A percentile compares a stretch with the other conserved stretches of the same genome.
These are phyloP conservation scores for Aspergillus olivimuriae DNA, from an alignment of 495 filamentous ascomycete species.

Conservation along the genomic window DNA sequence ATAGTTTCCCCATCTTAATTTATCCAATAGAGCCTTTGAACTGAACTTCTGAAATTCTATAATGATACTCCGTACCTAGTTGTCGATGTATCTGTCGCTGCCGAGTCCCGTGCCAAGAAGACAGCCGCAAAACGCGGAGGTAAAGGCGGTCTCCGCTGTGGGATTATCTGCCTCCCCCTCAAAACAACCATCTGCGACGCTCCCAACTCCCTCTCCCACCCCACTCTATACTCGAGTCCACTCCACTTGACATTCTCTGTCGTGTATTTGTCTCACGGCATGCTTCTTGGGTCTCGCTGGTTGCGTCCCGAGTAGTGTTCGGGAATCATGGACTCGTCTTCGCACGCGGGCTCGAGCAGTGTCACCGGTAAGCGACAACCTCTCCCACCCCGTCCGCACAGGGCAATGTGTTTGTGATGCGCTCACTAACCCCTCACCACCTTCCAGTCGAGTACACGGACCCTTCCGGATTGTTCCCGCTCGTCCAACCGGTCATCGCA, in stretches of 20 bases:
- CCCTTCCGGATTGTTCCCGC: slow-evolving; percentile 75
- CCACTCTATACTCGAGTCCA: neutral
- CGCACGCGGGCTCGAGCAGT: slow-evolving; percentile 41
- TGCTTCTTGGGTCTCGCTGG: slow-evolving; percentile 23
- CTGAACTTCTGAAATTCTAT: neutral
- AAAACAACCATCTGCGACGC: neutral
- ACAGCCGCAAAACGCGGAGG: slow-evolving; percentile 4
- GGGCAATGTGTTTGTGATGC: neutral
- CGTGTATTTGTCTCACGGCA: slow-evolving; percentile 17
- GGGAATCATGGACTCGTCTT: slow-evolving; percentile 43
- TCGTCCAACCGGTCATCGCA: slow-evolving; percentile 69
- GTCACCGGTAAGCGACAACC: slow-evolving; percentile 37
- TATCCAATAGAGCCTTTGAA: slow-evolving; percentile 1
- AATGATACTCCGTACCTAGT: neutral
- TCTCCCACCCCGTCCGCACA: neutral
- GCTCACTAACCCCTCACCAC: slow-evolving; percentile 2
- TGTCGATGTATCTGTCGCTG: neutral
- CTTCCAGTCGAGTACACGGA: slow-evolving; percentile 67
- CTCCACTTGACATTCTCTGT: neutral
- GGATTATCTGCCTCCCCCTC: neutral
- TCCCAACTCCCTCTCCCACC: neutral
- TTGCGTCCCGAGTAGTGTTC: slow-evolving; percentile 22
- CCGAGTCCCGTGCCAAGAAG: slow-evolving; percentile 9
- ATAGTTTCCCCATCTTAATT: neutral
- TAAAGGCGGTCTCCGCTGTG: neutral